These are phyloP conservation scores for Periconia macrospinosa DNA, from an alignment of 2,329 filamentous ascomycete species.

Conservation along the genomic window DNA sequence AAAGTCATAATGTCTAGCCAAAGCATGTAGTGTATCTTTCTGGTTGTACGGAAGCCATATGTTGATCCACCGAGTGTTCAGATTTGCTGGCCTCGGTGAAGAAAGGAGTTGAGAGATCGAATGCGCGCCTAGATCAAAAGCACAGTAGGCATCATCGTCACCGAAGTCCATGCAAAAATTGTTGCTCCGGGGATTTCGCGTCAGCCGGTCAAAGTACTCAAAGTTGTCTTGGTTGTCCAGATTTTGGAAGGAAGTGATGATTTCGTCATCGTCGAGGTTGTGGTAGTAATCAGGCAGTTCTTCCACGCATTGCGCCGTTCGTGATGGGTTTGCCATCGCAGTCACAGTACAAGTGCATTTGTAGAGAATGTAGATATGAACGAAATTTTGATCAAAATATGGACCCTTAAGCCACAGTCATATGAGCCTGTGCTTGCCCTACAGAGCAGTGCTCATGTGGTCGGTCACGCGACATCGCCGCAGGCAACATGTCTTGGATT, in stretches of 20 bases:
- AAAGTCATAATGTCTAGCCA: slow-evolving; percentile 68
- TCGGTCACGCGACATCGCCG: slow-evolving; percentile 25
- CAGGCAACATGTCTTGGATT: slow-evolving; percentile 30
- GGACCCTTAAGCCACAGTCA: slow-evolving; percentile 21
- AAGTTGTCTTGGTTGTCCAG: slow-evolving; percentile 58
- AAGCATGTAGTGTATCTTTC: slow-evolving; percentile 54
- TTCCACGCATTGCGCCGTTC: slow-evolving; percentile 28
- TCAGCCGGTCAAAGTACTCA: slow-evolving; percentile 45
- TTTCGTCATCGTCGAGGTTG: slow-evolving; percentile 35
- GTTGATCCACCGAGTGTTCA: slow-evolving; percentile 73
- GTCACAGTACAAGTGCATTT: background rate
- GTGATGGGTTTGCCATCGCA: slow-evolving; percentile 31
- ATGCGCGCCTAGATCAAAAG: slow-evolving; percentile 54
- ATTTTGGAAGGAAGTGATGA: slow-evolving; percentile 50
- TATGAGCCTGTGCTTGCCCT: slow-evolving; percentile 28
- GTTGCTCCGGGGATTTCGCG: slow-evolving; percentile 45
- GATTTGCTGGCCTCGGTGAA: slow-evolving; percentile 49
- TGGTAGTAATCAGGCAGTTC: slow-evolving; percentile 40
- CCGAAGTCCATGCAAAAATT: slow-evolving; percentile 72
- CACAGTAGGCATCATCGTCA: slow-evolving; percentile 57
- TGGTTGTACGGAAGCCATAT: slow-evolving; percentile 70
- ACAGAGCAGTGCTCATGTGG: slow-evolving; percentile 18
- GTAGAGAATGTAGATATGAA: background rate
- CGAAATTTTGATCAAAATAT: background rate
- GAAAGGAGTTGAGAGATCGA: slow-evolving; percentile 45